Conservation (phyloP, 1,284 basidiomycete species). For the Thelephora terrestris region DNA sequence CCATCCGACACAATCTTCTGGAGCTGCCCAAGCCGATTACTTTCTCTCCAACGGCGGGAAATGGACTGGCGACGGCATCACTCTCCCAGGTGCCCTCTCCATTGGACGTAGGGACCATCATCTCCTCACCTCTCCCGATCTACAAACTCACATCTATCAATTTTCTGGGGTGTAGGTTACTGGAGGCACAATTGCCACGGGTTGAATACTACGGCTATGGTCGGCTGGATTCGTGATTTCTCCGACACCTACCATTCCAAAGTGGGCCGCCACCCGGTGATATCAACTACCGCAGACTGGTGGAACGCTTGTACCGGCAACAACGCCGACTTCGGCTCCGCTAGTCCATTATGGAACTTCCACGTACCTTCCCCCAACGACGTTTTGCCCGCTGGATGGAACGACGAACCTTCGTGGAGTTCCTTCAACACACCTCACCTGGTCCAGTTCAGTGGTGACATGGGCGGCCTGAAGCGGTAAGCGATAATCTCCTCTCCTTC, state of each 20-base stretch:
- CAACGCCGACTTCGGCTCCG: slow-evolving; percentile 35
- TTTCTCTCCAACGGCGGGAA: slow-evolving; percentile 55
- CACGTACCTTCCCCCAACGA: slow-evolving; percentile 38
- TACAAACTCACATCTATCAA: slow-evolving; percentile 27
- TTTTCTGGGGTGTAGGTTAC: slow-evolving; percentile 36
- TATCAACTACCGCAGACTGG: slow-evolving; percentile 59
- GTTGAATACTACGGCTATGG: slow-evolving; percentile 42
- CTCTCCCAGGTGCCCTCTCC: slow-evolving; percentile 57
- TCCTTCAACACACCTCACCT: no score
- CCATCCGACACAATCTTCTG: slow-evolving; percentile 38
- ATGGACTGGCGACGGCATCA: slow-evolving; percentile 49
- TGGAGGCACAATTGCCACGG: slow-evolving; percentile 51
- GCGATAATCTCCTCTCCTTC: no score
- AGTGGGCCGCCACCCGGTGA: slow-evolving; percentile 33
- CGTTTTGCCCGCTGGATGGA: slow-evolving; percentile 46
- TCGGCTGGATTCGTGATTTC: slow-evolving; percentile 53
- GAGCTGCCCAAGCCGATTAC: slow-evolving; percentile 47
- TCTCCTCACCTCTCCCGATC: background rate
- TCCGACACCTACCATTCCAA: slow-evolving; percentile 46
- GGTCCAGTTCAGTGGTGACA: no score
- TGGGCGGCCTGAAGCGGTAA: no score
- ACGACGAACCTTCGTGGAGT: no score
- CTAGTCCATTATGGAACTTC: slow-evolving; percentile 53
- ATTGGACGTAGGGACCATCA: slow-evolving; percentile 39
- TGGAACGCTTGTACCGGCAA: slow-evolving; percentile 59